Evolutionary conservation across 305 asterid species (phyloP).

Genomic region (Lippia alba): DNA sequence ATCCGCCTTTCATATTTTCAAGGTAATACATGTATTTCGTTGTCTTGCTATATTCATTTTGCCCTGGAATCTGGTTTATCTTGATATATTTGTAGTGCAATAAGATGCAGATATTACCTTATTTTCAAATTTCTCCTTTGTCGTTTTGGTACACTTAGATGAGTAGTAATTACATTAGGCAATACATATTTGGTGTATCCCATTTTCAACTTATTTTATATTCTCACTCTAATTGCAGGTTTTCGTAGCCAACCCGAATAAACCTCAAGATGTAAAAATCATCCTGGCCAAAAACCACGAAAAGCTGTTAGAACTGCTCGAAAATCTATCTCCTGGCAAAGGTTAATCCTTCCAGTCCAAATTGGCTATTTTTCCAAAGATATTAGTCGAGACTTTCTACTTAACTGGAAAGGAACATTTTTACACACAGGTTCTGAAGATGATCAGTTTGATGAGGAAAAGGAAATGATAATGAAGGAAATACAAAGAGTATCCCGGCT

Average conservation of each 20-base stretch:
- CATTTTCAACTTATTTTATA: background rate
- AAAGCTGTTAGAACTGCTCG: constrained; percentile 74
- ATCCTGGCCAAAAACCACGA: constrained; percentile 89
- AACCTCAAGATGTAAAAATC: constrained; percentile 87
- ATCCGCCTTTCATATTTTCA: constrained; percentile 48
- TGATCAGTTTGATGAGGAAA: constrained; percentile 97
- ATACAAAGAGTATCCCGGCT: constrained; percentile 78
- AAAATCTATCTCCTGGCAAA: constrained; percentile 79
- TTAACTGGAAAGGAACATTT: background rate
- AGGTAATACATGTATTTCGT: too few species aligned
- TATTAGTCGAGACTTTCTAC: constrained; percentile 22
- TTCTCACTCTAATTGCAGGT: constrained; percentile 51
- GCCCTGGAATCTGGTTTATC: too few species aligned
- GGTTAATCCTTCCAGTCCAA: constrained; percentile 47
- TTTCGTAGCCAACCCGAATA: constrained; percentile 96
- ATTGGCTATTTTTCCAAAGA: background rate
- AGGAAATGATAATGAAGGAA: constrained; percentile 88
- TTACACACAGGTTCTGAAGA: constrained; percentile 75
- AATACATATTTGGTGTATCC: background rate
- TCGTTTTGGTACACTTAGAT: too few species aligned
- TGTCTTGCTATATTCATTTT: too few species aligned
- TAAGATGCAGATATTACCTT: too few species aligned
- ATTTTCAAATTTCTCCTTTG: too few species aligned
- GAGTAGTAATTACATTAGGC: background rate
- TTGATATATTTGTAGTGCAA: too few species aligned